Base-by-base conservation (phyloP, 2,329 filamentous ascomycete species). In the Ceratocystis ficicola region DNA sequence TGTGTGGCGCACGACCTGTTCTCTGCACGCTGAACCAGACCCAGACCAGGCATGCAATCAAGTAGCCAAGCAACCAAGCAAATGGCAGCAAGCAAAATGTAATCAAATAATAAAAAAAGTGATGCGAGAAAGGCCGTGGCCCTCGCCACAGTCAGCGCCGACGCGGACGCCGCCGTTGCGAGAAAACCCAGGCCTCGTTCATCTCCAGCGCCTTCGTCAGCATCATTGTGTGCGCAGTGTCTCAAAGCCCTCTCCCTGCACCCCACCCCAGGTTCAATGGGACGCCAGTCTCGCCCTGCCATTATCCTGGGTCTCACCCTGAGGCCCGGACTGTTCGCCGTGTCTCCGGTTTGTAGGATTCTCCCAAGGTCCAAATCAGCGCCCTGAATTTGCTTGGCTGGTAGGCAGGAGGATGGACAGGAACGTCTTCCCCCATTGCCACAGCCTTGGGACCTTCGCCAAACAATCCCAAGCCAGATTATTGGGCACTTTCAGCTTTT, bases 371-470 rank as follows among this genome's bases (percentile, higher is more conserved):
- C 50, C 50, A 55, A 48, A 48, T 48, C 44, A 48, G 20, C n/a
- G 5, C 46, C 46, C 17, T 50, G 46, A 22, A 10, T 22, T 25
- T 50, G 36, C 46, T 20, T 50, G 22, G 46, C 22, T n/a, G 46
- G n/a, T 8, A 50, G 17, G 17, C 46, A n/a, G 15, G 17, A n/a
- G 15, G 17, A 50, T 10, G 46, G n/a, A 50, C n/a, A 50, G 46
- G 46, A 22, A 36, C 36, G 36, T 4, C 8, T 36, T 12, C 36
- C 46, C 20, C 46, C 46, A 25, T 3, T 57, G 25, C 52, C 52
- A 30, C 3, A 57, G 52, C 30, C 52, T 57, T 57, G 52, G 52
- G 25, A 57, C 52, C 46, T 57, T 57, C 22, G 22, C 52, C 25
- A 30, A 28, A 57, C 22, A 57, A 57, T 36, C 52, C 52, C 52